Base-by-base conservation (phyloP, 2,329 filamentous ascomycete species). In the Alternaria sp. region DNA sequence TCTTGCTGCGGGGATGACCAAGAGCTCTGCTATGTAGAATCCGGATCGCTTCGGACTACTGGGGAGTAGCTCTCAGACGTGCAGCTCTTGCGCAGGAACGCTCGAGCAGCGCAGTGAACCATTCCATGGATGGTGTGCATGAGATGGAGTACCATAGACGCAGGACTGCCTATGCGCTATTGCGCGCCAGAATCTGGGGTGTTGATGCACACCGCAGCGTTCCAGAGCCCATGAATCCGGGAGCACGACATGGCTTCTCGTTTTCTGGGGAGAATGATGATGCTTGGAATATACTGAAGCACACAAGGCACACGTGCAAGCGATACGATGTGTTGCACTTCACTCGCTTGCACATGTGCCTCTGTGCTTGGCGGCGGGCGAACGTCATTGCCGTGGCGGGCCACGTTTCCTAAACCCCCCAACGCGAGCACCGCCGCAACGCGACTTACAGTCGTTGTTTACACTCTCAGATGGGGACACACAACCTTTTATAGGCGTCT, bases 391-490 rank as follows among this genome's bases (percentile, higher is more conserved):
- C 36, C 22, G 48, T 16, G 12, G 36, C 41, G 24, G 39, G 51
- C 60, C 62, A 62, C 60, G 55, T 59, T 63, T 53, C 58, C 53
- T 20, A 30, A 30, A 12, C 56, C 55, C 59, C 49, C 54, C 51
- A 57, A 57, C 59, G 61, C 62, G 63, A 62, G 65, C 57, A 59
- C 51, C 51, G 61, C 51, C 46, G 53, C 53, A 49, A 53, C 57
- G 51, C 57, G 60, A 61, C 54, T 38, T 46, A 39, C 57, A 54
- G 60, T 55, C 58, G 52, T 51, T 59, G 44, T 42, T 44, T 26
- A 30, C 7, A 41, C 44, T 61, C 60, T 49, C 54, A 42, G 57
- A 64, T 62, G 68, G 69, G 66, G 62, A 64, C 59, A 48, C 46
- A 44, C 55, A 26, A 7, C 51, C 43, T 32, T 46, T 41, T 11